Conservation (phyloP, 176 grass and related monocot genomes). For the Triticum dicoccoides region DNA sequence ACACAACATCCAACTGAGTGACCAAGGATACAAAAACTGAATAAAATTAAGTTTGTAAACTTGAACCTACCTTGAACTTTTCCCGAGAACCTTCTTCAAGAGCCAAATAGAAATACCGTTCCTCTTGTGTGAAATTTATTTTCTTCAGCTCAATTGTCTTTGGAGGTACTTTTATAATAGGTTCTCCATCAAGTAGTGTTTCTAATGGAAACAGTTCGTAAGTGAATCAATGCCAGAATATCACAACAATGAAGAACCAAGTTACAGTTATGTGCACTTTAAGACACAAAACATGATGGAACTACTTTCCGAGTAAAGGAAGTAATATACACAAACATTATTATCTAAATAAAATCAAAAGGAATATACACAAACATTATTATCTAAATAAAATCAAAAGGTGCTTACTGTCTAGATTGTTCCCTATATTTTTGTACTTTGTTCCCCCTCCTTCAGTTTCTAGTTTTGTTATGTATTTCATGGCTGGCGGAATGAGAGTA, state of each 20-base stretch:
- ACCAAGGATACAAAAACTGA: background rate
- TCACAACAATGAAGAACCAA: background rate
- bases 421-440: background rate
- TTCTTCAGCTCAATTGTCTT: slow-evolving; percentile 72
- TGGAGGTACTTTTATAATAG: slow-evolving; percentile 81
- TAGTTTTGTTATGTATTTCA: background rate
- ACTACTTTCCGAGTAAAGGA: background rate
- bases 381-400: background rate
- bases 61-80: slow-evolving; percentile 73
- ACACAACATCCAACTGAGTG: background rate
- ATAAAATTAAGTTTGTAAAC: background rate
- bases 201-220: slow-evolving; percentile 45
- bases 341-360: background rate
- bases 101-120: slow-evolving; percentile 77
- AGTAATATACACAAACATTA: background rate
- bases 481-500: background rate
- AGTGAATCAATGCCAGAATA: slow-evolving; percentile 20
- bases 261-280: background rate
- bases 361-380: background rate
- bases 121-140: slow-evolving; percentile 77
- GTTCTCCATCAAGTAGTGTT: slow-evolving; percentile 77
- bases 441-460: background rate
- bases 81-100: slow-evolving; percentile 81
- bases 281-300: background rate
- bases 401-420: background rate